These are phyloP conservation scores for Knoxia roxburghii DNA, from an alignment of 257 asterid species.

Conservation along the genomic window DNA sequence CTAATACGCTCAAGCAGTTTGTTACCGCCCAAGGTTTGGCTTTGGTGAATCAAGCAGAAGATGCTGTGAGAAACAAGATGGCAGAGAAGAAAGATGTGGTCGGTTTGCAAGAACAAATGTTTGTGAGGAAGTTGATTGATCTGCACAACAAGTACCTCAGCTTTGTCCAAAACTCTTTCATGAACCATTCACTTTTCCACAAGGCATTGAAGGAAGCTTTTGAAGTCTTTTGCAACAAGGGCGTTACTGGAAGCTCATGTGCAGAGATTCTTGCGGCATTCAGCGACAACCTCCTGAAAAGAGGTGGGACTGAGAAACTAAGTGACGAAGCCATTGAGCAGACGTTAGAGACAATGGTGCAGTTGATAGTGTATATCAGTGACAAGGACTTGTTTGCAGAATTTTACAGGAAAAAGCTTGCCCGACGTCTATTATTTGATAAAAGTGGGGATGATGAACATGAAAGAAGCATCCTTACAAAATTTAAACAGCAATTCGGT, in stretches of 20 bases:
- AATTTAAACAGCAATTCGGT: conserved; percentile 94
- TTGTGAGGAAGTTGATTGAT: conserved; percentile 89
- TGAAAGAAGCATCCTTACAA: conserved; percentile 91
- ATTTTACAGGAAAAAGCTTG: conserved; percentile 95
- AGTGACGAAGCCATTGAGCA: conserved; percentile 98
- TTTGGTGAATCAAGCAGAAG: conserved; percentile 96
- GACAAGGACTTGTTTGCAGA: conserved; percentile 99
- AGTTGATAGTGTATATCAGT: conserved; percentile 86
- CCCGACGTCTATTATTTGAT: conserved; percentile 86
- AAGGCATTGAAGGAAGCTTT: conserved; percentile 99
- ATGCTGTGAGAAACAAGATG: conserved; percentile 94
- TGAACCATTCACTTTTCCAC: conserved; percentile 93
- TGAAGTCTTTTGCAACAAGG: conserved; percentile 95
- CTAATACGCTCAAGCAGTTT: conserved; percentile 83
- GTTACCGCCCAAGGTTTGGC: conserved; percentile 94
- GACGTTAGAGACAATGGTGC: conserved; percentile 96
- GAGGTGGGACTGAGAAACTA: conserved; percentile 96
- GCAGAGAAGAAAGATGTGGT: conserved; percentile 86
- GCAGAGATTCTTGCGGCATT: conserved; percentile 97
- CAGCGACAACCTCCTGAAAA: conserved; percentile 94
- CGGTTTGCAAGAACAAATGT: conserved; percentile 98
- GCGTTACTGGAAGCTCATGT: conserved; percentile 95
- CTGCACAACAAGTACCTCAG: conserved; percentile 93
- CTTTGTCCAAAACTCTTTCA: conserved; percentile 78
- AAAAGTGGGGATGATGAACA: conserved; percentile 98